A percentile compares a stretch with the other conserved stretches of the same genome.
These are phyloP conservation scores for Cladophialophora immunda DNA, from an alignment of 2,329 filamentous ascomycete genomes.

Conservation along the genomic window DNA sequence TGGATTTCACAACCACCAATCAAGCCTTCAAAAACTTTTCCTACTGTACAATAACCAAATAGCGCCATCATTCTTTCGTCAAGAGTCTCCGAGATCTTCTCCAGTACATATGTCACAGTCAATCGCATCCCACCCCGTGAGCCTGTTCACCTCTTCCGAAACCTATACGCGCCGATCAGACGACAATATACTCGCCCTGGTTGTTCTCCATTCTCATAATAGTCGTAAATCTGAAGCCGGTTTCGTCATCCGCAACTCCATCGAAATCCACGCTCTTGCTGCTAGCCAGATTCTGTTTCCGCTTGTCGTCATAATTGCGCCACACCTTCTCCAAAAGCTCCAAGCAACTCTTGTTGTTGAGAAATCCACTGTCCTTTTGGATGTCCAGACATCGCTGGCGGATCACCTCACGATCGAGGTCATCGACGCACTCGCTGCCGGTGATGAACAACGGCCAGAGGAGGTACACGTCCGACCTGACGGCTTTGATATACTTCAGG, in stretches of 20 bases:
- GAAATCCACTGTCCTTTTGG: conserved; percentile 87
- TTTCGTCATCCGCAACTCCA: conserved; percentile 13
- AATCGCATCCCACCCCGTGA: not conserved
- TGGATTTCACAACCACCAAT: not conserved
- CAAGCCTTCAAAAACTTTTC: not conserved
- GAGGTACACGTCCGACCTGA: conserved; percentile 86
- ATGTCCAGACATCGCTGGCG: conserved; percentile 84
- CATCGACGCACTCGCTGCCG: conserved; percentile 86
- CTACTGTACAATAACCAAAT: conserved; percentile 1
- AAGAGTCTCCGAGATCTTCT: not conserved
- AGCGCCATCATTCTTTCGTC: not conserved
- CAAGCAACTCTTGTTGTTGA: conserved; percentile 88
- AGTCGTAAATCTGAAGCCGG: conserved; percentile 49
- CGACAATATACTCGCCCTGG: conserved; percentile 51
- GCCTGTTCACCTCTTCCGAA: not conserved
- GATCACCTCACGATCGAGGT: conserved; percentile 79
- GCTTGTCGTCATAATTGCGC: conserved; percentile 49
- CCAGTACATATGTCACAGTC: not conserved
- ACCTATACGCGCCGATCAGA: conserved; percentile 35
- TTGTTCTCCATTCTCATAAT: conserved; percentile 50
- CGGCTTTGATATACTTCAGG: conserved; percentile 81
- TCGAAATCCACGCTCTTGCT: not conserved
- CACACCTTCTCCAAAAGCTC: conserved; percentile 88
- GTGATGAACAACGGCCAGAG: conserved; percentile 93
- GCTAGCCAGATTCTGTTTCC: not conserved